Base-by-base conservation (phyloP, 305 asterid species). In the Solanum hybrid region DNA sequence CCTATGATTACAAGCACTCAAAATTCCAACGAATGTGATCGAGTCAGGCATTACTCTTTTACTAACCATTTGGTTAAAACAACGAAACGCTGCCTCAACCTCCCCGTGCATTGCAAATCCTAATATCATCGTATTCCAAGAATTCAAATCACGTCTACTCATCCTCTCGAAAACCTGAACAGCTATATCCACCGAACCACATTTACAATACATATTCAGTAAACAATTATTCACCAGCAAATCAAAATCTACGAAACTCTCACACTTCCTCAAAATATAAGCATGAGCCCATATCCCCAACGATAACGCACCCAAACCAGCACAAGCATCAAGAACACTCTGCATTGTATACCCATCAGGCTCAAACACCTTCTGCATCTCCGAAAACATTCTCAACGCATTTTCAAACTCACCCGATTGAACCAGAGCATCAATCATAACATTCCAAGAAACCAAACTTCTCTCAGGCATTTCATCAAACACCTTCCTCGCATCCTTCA, bases 291-390 rank as follows among this genome's bases (percentile, higher is more conserved):
- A 96, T 81, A 94, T 93, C 22, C 98, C 99, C 87, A 93, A 69
- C 7, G 95, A 94, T 91, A 96, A 90, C 6, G 97, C 95, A n/a
- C 98, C 97, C 51, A 94, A 90, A 82, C 97, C 95, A 66, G 97
- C 93, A 90, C 98, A 96, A 89, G 98, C 98, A 80, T 92, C 92
- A 22, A 96, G 92, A 42, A 91, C 91, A 82, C 99, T 96, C 88
- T 95, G 98, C 90, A 96, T 38, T 0, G 98, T 95, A 92, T 94
- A 96, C 5, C 96, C 97, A 90, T 96, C 99, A 1, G 98, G 95
- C 35, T 93, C 93, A 91, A 92, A 95, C 51, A 88, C 77, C n/a
- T 69, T 73, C 77, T 87, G 92, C 98, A 94, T 94, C 93, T 93
- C 94, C 26, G 56, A 77, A 88, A 94, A 95, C 94, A 90, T 85